Conservation (phyloP, 2,329 filamentous ascomycete genomes). For the Hymenoscyphus repandus region DNA sequence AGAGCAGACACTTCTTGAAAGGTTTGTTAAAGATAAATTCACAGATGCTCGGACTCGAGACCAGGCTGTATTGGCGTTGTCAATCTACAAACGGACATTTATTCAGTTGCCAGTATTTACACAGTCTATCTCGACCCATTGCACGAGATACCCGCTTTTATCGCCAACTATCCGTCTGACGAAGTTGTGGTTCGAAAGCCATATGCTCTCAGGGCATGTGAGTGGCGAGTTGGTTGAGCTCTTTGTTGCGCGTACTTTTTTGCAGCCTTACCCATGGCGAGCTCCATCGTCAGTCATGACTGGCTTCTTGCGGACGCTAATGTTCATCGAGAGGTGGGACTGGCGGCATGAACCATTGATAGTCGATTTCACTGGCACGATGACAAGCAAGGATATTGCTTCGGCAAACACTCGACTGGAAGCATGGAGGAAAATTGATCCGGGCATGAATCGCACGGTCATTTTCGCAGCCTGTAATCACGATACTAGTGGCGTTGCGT, state of each 20-base stretch:
- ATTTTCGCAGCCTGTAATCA: slow-evolving; percentile 77
- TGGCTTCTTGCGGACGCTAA: slow-evolving; percentile 75
- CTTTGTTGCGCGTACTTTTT: slow-evolving; percentile 70
- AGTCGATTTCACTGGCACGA: slow-evolving; percentile 65
- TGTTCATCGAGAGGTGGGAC: slow-evolving; percentile 82
- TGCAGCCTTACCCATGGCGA: slow-evolving; percentile 76
- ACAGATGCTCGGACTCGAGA: slow-evolving; percentile 61
- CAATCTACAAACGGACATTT: slow-evolving; percentile 66
- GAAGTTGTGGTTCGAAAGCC: slow-evolving; percentile 84
- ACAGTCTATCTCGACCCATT: slow-evolving; percentile 74
- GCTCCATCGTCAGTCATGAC: slow-evolving; percentile 70
- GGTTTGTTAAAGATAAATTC: slow-evolving; percentile 69
- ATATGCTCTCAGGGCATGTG: slow-evolving; percentile 74
- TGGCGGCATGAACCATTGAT: slow-evolving; percentile 82
- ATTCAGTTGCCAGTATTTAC: slow-evolving; percentile 71
- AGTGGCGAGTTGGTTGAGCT: slow-evolving; percentile 80
- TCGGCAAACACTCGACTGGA: slow-evolving; percentile 68
- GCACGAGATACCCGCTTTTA: slow-evolving; percentile 72
- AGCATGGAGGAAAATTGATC: slow-evolving; percentile 83
- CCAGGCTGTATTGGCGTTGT: slow-evolving; percentile 63
- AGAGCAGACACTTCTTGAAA: slow-evolving; percentile 74
- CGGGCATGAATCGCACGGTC: slow-evolving; percentile 76
- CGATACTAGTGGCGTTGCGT: slow-evolving; percentile 73
- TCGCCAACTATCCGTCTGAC: slow-evolving; percentile 78
- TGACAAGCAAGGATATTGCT: slow-evolving; percentile 56